These are phyloP conservation scores for Eucalyptus pauciflora DNA, from an alignment of 345 rosid genomes.

Conservation along the genomic window DNA sequence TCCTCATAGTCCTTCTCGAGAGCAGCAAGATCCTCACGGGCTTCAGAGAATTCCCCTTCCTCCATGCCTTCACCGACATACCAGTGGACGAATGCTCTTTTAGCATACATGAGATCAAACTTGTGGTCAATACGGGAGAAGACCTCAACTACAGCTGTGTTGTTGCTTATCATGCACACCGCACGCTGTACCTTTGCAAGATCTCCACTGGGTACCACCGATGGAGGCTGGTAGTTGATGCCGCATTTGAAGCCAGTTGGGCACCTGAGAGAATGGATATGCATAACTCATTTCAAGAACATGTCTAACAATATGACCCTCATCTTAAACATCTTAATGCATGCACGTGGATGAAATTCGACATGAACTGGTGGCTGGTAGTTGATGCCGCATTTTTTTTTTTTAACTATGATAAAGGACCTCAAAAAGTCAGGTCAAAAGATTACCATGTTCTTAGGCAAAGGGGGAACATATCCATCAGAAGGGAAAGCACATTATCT, in stretches of 20 bases:
- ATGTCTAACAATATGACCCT: not conserved
- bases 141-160: constrained; percentile 78
- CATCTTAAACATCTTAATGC: not conserved
- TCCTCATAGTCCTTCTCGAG: constrained; percentile 86
- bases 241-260: constrained; percentile 89
- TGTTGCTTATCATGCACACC: constrained; percentile 86
- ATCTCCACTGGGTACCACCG: constrained; percentile 73
- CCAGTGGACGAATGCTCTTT: constrained; percentile 85
- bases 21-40: constrained; percentile 85
- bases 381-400: too few species aligned
- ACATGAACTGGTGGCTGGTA: not conserved
- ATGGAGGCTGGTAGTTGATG: constrained; percentile 75
- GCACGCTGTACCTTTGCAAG: constrained; percentile 77
- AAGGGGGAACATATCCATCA: not conserved
- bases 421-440: not conserved
- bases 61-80: constrained; percentile 95
- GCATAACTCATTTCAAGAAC: not conserved
- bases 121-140: constrained; percentile 66
- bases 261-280: constrained; percentile 32
- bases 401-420: not conserved
- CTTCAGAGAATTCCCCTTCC: constrained; percentile 88
- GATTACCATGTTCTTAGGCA: not conserved
- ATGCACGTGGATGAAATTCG: not conserved
- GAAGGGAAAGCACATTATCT: not conserved
- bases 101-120: constrained; percentile 80